phyloP scores from a whole-genome alignment of 1,139 yeast genomes.

The Geotrichum carabidarum region DNA sequence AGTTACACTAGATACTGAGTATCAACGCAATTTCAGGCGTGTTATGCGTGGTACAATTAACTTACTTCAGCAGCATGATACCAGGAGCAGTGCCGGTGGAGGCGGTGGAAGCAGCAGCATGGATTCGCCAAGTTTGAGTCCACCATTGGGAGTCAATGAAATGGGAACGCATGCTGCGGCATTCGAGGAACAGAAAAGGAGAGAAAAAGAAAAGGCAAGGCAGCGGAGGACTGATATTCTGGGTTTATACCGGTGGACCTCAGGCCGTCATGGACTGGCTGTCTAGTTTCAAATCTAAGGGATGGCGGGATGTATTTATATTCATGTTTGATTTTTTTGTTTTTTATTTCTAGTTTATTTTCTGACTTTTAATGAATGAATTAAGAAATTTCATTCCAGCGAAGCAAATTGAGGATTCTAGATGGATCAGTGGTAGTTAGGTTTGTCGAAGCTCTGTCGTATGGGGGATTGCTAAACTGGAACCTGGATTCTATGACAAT shows the following conservation, averaged over 20 bases:
- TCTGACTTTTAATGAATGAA: no score
- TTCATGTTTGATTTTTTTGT: no score
- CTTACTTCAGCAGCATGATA: constrained; percentile 16
- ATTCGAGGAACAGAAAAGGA: constrained; percentile 30
- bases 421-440: no score
- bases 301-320: background rate
- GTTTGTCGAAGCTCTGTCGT: no score
- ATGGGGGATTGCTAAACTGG: no score
- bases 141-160: constrained; percentile 18
- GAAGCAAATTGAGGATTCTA: no score
- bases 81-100: background rate
- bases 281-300: constrained; percentile 20
- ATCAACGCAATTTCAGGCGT: constrained; percentile 34
- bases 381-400: no score
- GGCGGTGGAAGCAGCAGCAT: constrained; percentile 5
- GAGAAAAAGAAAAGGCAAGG: constrained; percentile 24
- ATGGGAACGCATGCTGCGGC: constrained; percentile 29
- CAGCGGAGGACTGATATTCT: constrained; percentile 30
- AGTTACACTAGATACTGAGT: constrained; percentile 35
- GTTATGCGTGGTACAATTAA: constrained; percentile 33
- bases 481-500: no score
- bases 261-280: constrained; percentile 35
- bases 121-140: constrained; percentile 27
- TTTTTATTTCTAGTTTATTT: background rate
- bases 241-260: constrained; percentile 32